Evolutionary conservation across 176 grass and related monocot genomes (phyloP).

Genomic region (Musa schizocarpa): DNA sequence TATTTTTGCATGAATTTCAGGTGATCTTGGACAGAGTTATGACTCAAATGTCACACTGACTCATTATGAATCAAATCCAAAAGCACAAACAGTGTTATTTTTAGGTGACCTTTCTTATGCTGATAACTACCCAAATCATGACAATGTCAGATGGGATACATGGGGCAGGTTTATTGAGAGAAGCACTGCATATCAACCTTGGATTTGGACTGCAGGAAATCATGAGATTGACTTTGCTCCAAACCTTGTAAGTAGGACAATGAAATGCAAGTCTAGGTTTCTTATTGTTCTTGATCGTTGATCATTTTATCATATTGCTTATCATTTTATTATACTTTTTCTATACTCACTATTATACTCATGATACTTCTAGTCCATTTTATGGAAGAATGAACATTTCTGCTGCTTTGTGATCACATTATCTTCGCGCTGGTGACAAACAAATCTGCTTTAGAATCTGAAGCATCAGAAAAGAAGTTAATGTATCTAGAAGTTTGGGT

Average conservation of each 20-base stretch:
- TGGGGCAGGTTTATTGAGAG: conserved; percentile 88
- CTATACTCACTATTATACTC: no score
- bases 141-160: conserved; percentile 93
- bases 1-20: conserved; percentile 29
- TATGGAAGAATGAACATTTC: no score
- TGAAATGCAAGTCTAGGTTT: neutral
- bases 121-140: conserved; percentile 67
- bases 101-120: conserved; percentile 79
- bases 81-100: conserved; percentile 60
- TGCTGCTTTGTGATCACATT: no score
- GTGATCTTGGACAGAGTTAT: conserved; percentile 82
- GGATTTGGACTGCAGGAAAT: conserved; percentile 96
- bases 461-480: no score
- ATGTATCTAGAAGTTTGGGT: no score
- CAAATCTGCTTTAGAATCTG: no score
- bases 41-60: conserved; percentile 73
- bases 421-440: no score
- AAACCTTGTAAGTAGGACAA: conserved; percentile 47
- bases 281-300: neutral
- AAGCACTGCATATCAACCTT: conserved; percentile 77
- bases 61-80: conserved; percentile 67
- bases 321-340: neutral
- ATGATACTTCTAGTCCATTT: no score
- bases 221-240: conserved; percentile 87
- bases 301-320: neutral